Evolutionary conservation across 2,329 filamentous ascomycete genomes (phyloP), one percentile per base, ranked within the genome.

Genomic region (Sarocladiaceae sp.): DNA sequence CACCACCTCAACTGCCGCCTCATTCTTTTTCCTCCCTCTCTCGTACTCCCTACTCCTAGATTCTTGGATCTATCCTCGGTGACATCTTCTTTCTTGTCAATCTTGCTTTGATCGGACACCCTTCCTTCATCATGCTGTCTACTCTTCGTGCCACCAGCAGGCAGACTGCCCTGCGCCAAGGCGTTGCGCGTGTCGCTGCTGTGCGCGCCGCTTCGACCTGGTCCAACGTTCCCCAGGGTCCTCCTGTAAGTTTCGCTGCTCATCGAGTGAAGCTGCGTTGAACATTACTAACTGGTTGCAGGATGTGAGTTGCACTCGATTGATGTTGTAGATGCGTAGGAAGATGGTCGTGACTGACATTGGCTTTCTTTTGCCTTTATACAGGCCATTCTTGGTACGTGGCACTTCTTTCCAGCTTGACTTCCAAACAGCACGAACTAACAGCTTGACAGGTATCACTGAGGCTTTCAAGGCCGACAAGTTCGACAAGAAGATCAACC

Each of bases 401-500:
- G 57, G 52, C 49, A 55, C 54, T 55, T 44, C 51, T 50, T 56
- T 57, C 52, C 53, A 47, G 53, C 53, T 22, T 48, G 37, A 40
- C 29, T 44, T 40, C 50, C 39, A 55, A 54, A 48, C 52, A 31
- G 37, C 62, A 22, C 2, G 37, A 52, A 40, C 50, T 25, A 6
- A 6, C 17, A 15, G n/a, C 23, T 48, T 51, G 50, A 20, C 59
- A 86, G 87, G 89, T 71, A 91, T 99, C 75, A 97, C 94, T 58
- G 94, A 99, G 78, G 94, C 94, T 56, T 99, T 94, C 88, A 99
- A 97, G 82, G 92, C 92, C 73, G 94, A 99, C 71, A 82, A 79
- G 65, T 93, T 95, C 73, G 77, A 84, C 58, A 84, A 96, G 78
- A 99, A 97, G 85, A 97, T 99, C 80, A 97, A 97, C 79, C 79